Base-by-base conservation (phyloP, 768 basidiomycete genomes). In the Tephrocybe sp. region DNA sequence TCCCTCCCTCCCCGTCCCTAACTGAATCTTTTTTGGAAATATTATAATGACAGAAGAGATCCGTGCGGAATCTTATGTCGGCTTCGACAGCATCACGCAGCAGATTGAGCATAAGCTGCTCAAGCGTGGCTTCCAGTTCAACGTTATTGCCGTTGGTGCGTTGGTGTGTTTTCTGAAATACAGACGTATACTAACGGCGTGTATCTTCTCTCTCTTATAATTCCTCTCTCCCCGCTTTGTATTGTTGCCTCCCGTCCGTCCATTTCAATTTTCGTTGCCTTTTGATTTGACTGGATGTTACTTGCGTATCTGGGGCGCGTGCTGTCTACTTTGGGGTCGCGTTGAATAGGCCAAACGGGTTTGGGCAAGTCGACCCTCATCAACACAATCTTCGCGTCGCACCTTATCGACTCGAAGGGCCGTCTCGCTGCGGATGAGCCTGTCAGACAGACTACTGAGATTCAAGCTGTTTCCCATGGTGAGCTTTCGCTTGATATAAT, bases 21-120 rank as follows among this genome's bases (percentile, higher is more conserved):
- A 16, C 8, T 31, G 41, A 43, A 16, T 12, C 28, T 38, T 24
- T 24, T 32, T 31, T 41, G 12, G 15, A 31, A 26, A 39, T 52
- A 64, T 55, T 59, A 68, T 68, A 60, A 55, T 68, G 59, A 67
- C 75, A 39, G 74, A 80, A 65, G 94, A 96, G 75, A 94, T 97
- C 60, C 86, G 88, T 60, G 93, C 94, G 26, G 79, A 89, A 55
- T 86, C 89, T 39, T 96, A 98, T 68, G 95, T 98, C 69, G 95
- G 95, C 65, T 98, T 98, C 76, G 95, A 98, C 80, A 86, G 89
- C 57, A 97, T 98, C 69, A 96, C 94, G 51, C 83, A 86, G 64
- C 96, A 98, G 73, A 98, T 98, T 60, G 96, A 99, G 79, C 90
- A 95, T 81, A 98, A 98, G 82, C 87, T 98, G 57, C 82, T 98